Evolutionary conservation across 352 stramenopile species (phyloP).

Genomic region (Elongisporangium prolatum): DNA sequence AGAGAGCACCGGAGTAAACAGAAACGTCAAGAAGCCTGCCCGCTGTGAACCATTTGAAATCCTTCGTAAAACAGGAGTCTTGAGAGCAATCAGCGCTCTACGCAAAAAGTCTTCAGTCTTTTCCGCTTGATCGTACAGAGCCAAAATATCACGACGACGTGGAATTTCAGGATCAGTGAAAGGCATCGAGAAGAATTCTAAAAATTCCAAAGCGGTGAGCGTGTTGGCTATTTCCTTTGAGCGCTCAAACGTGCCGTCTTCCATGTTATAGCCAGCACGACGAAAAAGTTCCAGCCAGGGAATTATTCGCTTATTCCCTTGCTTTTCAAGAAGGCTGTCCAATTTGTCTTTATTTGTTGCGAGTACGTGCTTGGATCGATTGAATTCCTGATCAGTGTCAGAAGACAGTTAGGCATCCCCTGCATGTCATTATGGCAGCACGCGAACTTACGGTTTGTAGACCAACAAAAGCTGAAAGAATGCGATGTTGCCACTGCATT

Average conservation of each 20-base stretch:
- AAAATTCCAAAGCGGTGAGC: constrained; percentile 67
- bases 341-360: constrained; percentile 14
- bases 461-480: constrained; percentile 57
- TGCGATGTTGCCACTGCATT: constrained; percentile 57
- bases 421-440: background rate
- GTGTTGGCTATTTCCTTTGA: constrained; percentile 31
- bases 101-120: constrained; percentile 55
- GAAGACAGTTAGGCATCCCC: background rate
- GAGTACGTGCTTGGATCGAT: constrained; percentile 12
- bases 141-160: constrained; percentile 51
- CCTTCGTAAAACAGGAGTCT: constrained; percentile 47
- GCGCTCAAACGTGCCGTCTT: constrained; percentile 49
- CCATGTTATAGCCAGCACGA: constrained; percentile 40
- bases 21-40: constrained; percentile 49
- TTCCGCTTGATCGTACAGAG: constrained; percentile 56
- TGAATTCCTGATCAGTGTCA: constrained; percentile 13
- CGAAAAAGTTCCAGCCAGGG: constrained; percentile 73
- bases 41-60: constrained; percentile 25
- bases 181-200: constrained; percentile 79
- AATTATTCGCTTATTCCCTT: constrained; percentile 26
- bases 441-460: constrained; percentile 41
- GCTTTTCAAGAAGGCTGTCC: constrained; percentile 6
- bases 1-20: constrained; percentile 65
- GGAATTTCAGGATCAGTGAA: constrained; percentile 60
- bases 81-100: constrained; percentile 33